phyloP scores from a whole-genome alignment of 1,284 basidiomycete genomes.

The Trametes polyzona region DNA sequence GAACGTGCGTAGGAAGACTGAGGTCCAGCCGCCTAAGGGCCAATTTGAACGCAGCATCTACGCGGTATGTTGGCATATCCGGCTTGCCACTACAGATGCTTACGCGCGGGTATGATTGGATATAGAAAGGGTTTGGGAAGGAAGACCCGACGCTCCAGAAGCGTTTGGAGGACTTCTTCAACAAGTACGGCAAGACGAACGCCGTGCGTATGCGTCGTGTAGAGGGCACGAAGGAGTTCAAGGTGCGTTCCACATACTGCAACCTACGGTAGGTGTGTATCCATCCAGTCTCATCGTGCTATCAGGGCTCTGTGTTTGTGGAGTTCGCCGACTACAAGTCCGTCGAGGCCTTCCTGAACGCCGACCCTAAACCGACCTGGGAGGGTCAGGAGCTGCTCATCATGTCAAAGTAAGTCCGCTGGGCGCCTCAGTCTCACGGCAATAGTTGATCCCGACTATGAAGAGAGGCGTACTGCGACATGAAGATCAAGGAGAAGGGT shows the following conservation, averaged over 20 bases:
- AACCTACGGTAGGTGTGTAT: neutral
- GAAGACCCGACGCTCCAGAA: slow-evolving; percentile 75
- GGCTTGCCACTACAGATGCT: neutral
- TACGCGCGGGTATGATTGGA: slow-evolving; percentile 48
- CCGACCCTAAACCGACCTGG: slow-evolving; percentile 81
- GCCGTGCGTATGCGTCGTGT: slow-evolving; percentile 86
- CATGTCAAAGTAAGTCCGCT: slow-evolving; percentile 80
- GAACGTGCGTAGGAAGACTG: slow-evolving; percentile 75
- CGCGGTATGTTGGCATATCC: slow-evolving; percentile 59
- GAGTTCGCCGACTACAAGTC: slow-evolving; percentile 83
- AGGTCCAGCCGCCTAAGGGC: slow-evolving; percentile 73
- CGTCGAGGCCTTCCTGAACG: slow-evolving; percentile 78
- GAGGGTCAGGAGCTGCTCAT: slow-evolving; percentile 74
- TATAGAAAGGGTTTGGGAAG: slow-evolving; percentile 88
- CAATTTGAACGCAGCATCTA: slow-evolving; percentile 84
- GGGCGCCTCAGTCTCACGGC: too few species aligned
- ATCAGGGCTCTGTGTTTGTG: slow-evolving; percentile 92
- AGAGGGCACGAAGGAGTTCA: slow-evolving; percentile 80
- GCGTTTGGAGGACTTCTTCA: slow-evolving; percentile 84
- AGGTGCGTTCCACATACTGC: slow-evolving; percentile 48
- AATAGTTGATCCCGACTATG: neutral
- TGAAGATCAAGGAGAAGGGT: slow-evolving; percentile 98
- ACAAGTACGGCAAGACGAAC: slow-evolving; percentile 80
- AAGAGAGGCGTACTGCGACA: slow-evolving; percentile 90
- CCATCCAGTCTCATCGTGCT: too few species aligned